Evolutionary conservation across 1,139 yeast genomes (phyloP).

Genomic region (Kazachstania sp.): DNA sequence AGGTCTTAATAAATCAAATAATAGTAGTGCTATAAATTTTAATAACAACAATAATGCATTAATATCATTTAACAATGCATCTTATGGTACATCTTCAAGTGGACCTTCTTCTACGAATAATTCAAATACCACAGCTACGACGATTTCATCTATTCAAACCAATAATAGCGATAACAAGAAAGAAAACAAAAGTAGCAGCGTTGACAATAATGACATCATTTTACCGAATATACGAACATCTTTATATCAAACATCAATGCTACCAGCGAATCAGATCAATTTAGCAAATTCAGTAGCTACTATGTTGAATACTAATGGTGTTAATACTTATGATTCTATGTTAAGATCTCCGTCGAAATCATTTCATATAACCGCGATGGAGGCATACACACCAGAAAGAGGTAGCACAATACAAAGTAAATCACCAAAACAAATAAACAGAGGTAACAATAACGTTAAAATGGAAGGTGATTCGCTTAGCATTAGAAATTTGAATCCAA

Average conservation of each 20-base stretch:
- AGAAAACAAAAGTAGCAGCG: neutral
- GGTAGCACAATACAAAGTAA: slow-evolving; percentile 39
- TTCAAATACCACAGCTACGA: neutral
- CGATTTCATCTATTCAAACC: neutral
- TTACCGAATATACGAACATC: slow-evolving; percentile 7
- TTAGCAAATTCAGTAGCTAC: slow-evolving; percentile 1
- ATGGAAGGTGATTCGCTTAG: neutral
- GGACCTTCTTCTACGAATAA: slow-evolving; percentile 8
- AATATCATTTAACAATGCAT: slow-evolving; percentile 18
- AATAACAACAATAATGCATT: slow-evolving; percentile 17
- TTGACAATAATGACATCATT: neutral
- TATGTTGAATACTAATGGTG: slow-evolving; percentile 23
- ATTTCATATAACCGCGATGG: slow-evolving; percentile 50
- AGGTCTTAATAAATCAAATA: neutral
- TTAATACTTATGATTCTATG: slow-evolving; percentile 25
- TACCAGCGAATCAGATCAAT: slow-evolving; percentile 1
- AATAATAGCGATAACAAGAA: neutral
- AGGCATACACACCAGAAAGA: slow-evolving; percentile 77
- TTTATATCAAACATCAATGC: neutral
- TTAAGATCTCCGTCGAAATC: slow-evolving; percentile 39
- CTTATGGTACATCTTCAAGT: slow-evolving; percentile 5
- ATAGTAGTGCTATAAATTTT: neutral
- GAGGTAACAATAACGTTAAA: neutral
- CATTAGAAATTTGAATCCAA: slow-evolving; percentile 1
- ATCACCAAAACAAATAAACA: slow-evolving; percentile 16